Base-by-base conservation (phyloP, 768 basidiomycete species). In the Psilocybe subaeruginosa region DNA sequence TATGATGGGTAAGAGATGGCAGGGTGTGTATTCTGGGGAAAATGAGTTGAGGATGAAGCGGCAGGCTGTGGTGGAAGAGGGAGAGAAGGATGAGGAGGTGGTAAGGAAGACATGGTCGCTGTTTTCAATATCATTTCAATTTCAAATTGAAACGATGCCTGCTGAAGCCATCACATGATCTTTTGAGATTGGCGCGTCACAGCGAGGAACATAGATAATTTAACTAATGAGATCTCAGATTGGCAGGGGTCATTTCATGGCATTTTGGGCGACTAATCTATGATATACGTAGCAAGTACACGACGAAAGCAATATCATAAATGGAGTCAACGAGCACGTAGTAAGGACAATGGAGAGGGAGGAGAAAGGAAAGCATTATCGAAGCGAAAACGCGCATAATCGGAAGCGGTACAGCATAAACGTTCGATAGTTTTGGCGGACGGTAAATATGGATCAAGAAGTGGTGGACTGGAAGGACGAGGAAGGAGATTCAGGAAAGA, bases 231-330 rank as follows among this genome's bases (percentile, higher is more conserved):
- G 46, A 47, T 23, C 8, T 12, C 8, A 8, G 12, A 46, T 45
- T 27, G 29, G 29, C 52, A 27, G 31, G 49, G 12, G 47, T 43
- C 41, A 43, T 60, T 64, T 64, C 60, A 61, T 64, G 55, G 63
- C 61, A 67, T 68, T 69, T 64, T 68, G 60, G 49, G 56, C 23
- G 59, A 61, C 67, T 61, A 60, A 63, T 62, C 56, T 67, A 67
- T 64, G 63, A 66, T 60, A 66, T 60, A 64, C 56, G 67, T 61
- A 54, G 50, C 57, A 61, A 64, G 41, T 62, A 56, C 55, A 65
- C 58, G 57, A 48, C 31, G 54, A 66, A 62, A 66, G 64, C 62
- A 68, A 67, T 65, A 68, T 66, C 68, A 65, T 66, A 68, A 62
- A 68, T 59, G 60, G 56, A 57, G 41, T 61, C 62, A 62, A 47